These are phyloP conservation scores for Quercus dentata DNA, from an alignment of 306 rosid genomes.

Conservation along the genomic window DNA sequence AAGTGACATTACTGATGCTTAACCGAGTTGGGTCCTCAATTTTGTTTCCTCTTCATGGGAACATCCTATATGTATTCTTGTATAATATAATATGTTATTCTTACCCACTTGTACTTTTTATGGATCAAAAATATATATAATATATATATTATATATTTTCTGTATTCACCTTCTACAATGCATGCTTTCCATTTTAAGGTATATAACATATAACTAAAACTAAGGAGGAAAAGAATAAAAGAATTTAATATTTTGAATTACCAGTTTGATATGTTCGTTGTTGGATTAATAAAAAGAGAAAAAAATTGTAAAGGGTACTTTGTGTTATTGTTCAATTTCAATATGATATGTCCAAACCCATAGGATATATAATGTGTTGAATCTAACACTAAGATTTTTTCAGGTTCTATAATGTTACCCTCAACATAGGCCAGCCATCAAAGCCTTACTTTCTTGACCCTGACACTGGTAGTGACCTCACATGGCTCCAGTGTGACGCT, in stretches of 20 bases:
- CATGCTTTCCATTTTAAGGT: no score
- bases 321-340: no score
- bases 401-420: conserved; percentile 82
- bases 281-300: no score
- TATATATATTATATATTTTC: no score
- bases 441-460: conserved; percentile 86
- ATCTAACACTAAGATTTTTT: not conserved
- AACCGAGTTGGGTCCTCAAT: conserved; percentile 59
- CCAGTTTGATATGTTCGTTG: no score
- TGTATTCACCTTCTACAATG: no score
- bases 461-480: conserved; percentile 95
- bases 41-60: conserved; percentile 66
- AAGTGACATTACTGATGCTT: conserved; percentile 28
- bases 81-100: no score
- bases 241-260: no score
- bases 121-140: not conserved
- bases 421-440: conserved; percentile 75
- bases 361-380: not conserved
- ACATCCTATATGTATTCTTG: conserved; percentile 51
- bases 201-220: no score
- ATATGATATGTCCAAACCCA: not conserved
- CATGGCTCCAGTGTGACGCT: conserved; percentile 98
- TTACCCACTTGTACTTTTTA: no score
- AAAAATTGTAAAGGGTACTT: no score
- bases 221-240: no score